Evolutionary conservation across 140 eudicot species (phyloP), one percentile per base, ranked within the genome.

Genomic region (Stevia rebaudiana): DNA sequence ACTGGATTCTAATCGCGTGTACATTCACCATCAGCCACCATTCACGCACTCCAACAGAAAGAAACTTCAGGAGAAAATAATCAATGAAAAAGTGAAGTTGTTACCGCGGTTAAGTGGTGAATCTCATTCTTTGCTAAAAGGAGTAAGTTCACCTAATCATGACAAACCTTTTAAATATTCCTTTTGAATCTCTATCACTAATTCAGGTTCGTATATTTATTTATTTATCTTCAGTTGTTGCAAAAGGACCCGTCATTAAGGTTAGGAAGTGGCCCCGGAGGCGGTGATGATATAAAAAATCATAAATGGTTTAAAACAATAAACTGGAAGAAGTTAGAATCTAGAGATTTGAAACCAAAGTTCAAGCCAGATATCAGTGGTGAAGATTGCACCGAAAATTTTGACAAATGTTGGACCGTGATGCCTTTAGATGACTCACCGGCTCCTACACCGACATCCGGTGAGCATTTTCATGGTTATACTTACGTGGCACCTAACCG

Each of bases 361-460:
- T 91, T 91, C 78, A 84, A 83, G 50, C 98, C 98, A 3, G 89
- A 91, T 61, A 88, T 91, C 15, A 79, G 62, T 7, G 95, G 98
- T 19, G 79, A 77, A 65, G 91, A 82, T 13, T 87, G 95, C 67
- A 91, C 95, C 1, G 98, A 86, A 33, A 91, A 91, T 74, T 91
- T 91, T n/a, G 98, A 91, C 69, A 79, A 71, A 40, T 87, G 96
- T 69, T 91, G 96, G 96, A 91, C 98, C 3, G 77, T 83, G 12
- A 91, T 91, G 96, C 98, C 98, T 5, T 78, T 75, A 8, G 90
- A 84, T 33, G 98, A 91, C 71, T 91, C 98, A 0, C 98, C 98
- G 0, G 98, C 96, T 18, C 79, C 98, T 44, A 91, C 96, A 3
- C 98, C 98, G 0, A 87, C 95, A 3, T 60, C 78, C 1, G 91